Evolutionary conservation across 192 early-diverging fungal genomes (phyloP).

Genomic region (Backusella parvicylindrica): DNA sequence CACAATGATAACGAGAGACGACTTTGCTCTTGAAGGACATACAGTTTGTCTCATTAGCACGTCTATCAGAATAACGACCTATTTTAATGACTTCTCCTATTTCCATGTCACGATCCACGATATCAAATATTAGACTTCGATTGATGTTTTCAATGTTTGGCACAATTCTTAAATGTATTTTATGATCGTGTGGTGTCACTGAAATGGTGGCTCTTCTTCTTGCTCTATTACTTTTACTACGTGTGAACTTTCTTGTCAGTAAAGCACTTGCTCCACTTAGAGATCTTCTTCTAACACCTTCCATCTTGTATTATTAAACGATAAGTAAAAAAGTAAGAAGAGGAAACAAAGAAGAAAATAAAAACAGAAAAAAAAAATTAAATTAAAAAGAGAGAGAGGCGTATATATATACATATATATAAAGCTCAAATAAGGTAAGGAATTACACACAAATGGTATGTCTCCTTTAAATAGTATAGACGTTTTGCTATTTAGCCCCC

Average conservation of each 20-base stretch:
- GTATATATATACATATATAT: too few species aligned
- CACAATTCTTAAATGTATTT: constrained; percentile 5
- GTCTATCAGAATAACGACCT: constrained; percentile 70
- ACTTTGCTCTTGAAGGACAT: constrained; percentile 91
- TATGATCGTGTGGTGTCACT: neutral
- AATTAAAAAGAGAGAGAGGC: neutral
- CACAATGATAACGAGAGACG: constrained; percentile 88
- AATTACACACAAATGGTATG: neutral
- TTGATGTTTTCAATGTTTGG: constrained; percentile 9
- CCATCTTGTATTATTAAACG: neutral
- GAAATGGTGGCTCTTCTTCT: constrained; percentile 2
- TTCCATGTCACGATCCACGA: constrained; percentile 59
- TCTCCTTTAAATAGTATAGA: neutral
- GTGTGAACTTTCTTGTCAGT: neutral
- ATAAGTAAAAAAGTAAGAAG: neutral
- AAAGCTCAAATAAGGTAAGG: neutral
- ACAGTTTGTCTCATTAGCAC: constrained; percentile 45
- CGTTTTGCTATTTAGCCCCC: neutral
- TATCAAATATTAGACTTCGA: constrained; percentile 42
- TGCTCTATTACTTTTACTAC: neutral
- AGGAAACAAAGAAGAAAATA: neutral
- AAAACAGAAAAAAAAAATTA: neutral
- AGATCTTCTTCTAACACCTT: constrained; percentile 9
- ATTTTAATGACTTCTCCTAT: constrained; percentile 63
- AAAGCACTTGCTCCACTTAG: constrained; percentile 9